Percentiles rank a stretch among this genome's conserved stretches.
Evolutionary conservation across 345 rosid species (phyloP).

Genomic region (Viola odorata): DNA sequence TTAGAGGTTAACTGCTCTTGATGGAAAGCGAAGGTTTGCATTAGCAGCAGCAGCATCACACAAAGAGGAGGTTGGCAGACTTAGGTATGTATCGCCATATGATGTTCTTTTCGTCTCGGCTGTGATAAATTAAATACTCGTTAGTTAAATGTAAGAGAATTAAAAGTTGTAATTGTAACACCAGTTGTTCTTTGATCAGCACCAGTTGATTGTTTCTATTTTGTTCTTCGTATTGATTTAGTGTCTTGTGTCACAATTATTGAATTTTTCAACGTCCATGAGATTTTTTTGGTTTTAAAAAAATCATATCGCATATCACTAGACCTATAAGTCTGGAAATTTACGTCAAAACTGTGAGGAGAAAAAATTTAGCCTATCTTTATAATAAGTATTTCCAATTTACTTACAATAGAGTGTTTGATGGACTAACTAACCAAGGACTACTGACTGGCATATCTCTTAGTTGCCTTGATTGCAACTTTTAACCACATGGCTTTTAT

Average conservation of each 20-base stretch:
- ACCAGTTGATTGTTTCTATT: neutral
- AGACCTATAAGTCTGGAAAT: too few species aligned
- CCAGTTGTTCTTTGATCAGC: neutral
- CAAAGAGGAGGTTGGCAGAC: slow-evolving; percentile 83
- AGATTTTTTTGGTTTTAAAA: too few species aligned
- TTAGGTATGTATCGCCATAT: slow-evolving; percentile 50
- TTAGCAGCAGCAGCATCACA: slow-evolving; percentile 89
- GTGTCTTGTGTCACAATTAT: neutral
- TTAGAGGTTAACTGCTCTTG: slow-evolving; percentile 95
- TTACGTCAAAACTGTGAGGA: too few species aligned
- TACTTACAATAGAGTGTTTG: too few species aligned
- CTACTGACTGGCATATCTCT: too few species aligned
- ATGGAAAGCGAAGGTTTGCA: slow-evolving; percentile 97
- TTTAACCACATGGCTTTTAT: too few species aligned
- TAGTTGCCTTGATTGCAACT: too few species aligned
- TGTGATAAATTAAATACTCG: neutral
- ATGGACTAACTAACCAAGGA: too few species aligned
- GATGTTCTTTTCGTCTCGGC: neutral
- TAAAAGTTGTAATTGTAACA: neutral
- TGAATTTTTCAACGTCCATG: neutral
- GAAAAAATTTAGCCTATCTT: too few species aligned
- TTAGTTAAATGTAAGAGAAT: neutral
- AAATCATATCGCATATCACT: too few species aligned
- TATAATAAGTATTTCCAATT: too few species aligned
- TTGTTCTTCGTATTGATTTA: neutral